Percentiles rank a stretch among this genome's conserved stretches.
These are phyloP conservation scores for Microbotryum lychnidis-dioicae DNA, from an alignment of 1,284 basidiomycete species.

Conservation along the genomic window DNA sequence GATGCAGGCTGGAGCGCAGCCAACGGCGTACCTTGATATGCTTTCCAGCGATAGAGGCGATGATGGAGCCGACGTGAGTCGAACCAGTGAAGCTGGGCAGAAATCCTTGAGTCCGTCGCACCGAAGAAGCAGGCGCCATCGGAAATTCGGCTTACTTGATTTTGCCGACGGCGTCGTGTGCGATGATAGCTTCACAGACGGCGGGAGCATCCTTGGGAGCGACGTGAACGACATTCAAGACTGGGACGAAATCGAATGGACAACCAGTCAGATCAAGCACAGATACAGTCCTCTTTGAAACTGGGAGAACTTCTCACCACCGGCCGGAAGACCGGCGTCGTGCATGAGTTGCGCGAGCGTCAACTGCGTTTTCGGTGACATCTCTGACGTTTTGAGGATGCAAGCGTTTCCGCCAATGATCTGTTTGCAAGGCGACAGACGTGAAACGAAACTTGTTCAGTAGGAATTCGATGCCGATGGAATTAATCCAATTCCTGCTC, in stretches of 20 bases:
- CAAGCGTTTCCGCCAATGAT: neutral
- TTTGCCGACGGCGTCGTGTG: slow-evolving; percentile 48
- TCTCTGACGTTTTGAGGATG: slow-evolving; percentile 38
- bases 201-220: slow-evolving; percentile 46
- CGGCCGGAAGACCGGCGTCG: slow-evolving; percentile 54
- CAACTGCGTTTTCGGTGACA: slow-evolving; percentile 35
- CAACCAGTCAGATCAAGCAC: no score
- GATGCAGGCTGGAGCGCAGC: no score
- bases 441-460: neutral
- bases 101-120: no score
- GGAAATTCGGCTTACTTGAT: slow-evolving; percentile 36
- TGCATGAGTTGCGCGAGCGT: slow-evolving; percentile 38
- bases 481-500: no score
- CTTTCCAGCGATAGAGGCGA: slow-evolving; percentile 39
- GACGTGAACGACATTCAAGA: slow-evolving; percentile 54
- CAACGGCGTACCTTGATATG: slow-evolving; percentile 33
- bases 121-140: no score
- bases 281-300: no score
- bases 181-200: slow-evolving; percentile 50
- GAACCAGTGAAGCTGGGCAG: slow-evolving; percentile 43
- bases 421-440: neutral
- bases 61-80: slow-evolving; percentile 40
- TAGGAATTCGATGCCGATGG: neutral
- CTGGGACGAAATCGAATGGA: slow-evolving; percentile 25
- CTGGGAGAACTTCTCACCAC: slow-evolving; percentile 27